A percentile compares a stretch with the other conserved stretches of the same genome.
These are phyloP conservation scores for Blastomyces silverae DNA, from an alignment of 2,329 filamentous ascomycete species.

Conservation along the genomic window DNA sequence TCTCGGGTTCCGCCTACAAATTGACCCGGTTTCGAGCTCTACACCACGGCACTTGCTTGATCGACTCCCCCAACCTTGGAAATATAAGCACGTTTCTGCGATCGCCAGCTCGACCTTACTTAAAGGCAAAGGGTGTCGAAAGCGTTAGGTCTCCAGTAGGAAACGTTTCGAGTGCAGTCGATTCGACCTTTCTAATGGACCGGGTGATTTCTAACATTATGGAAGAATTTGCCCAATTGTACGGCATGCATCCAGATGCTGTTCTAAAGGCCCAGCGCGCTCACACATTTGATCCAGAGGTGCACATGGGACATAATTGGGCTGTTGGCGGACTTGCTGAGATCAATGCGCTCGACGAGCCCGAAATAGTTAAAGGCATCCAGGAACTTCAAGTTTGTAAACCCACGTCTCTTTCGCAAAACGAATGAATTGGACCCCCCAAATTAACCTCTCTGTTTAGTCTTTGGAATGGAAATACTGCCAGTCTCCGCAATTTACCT, in stretches of 20 bases:
- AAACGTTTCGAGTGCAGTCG: slow-evolving; percentile 61
- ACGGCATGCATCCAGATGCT: slow-evolving; percentile 44
- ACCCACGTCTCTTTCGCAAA: neutral
- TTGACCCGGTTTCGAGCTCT: slow-evolving; percentile 72
- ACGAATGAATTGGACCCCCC: neutral
- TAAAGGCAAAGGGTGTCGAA: slow-evolving; percentile 78
- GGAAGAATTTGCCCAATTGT: slow-evolving; percentile 61
- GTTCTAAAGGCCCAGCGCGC: slow-evolving; percentile 31
- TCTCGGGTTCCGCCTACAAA: slow-evolving; percentile 94
- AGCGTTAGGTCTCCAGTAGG: slow-evolving; percentile 79
- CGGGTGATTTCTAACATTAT: slow-evolving; percentile 50
- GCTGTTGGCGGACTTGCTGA: slow-evolving; percentile 48
- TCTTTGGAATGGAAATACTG: slow-evolving; percentile 64
- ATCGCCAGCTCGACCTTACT: slow-evolving; percentile 69
- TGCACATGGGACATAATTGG: slow-evolving; percentile 32
- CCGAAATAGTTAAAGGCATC: slow-evolving; percentile 56
- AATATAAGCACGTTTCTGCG: slow-evolving; percentile 63
- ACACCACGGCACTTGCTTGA: slow-evolving; percentile 87
- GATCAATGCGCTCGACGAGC: slow-evolving; percentile 39
- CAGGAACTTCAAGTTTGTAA: slow-evolving; percentile 49
- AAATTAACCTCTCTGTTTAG: slow-evolving; percentile 28
- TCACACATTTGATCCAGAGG: slow-evolving; percentile 30
- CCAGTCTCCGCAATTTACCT: slow-evolving; percentile 78
- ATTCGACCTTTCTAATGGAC: slow-evolving; percentile 45
- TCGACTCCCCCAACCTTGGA: slow-evolving; percentile 67